Conservation (phyloP, 805 yeast genomes). For the Ogataea chonburiensis region DNA sequence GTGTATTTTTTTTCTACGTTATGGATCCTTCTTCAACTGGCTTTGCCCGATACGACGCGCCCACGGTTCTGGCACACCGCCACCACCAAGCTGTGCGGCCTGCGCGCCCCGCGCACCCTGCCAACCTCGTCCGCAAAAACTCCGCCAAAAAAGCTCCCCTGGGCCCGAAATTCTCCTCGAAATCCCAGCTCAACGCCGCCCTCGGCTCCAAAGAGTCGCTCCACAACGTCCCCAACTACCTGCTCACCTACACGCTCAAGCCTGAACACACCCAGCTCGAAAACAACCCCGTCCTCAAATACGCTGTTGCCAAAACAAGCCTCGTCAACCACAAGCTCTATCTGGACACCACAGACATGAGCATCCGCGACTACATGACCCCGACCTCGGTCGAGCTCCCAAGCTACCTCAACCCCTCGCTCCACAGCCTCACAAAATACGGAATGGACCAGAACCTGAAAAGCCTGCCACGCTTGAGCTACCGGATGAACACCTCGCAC, state of each 20-base stretch:
- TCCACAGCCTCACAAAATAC: slow-evolving; percentile 11
- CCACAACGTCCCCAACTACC: slow-evolving; percentile 17
- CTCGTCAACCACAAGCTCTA: slow-evolving; percentile 11
- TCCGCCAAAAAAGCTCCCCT: slow-evolving; percentile 2
- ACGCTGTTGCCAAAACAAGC: slow-evolving; percentile 19
- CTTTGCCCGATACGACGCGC: slow-evolving; percentile 2
- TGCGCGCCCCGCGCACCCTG: slow-evolving; percentile 1
- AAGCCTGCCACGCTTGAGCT: slow-evolving; percentile 8
- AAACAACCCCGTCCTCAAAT: slow-evolving; percentile 24
- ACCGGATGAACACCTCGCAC: slow-evolving; percentile 9
- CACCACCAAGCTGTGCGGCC: too few relatives aligned
- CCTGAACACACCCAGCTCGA: slow-evolving; percentile 17
- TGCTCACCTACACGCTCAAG: slow-evolving; percentile 21
- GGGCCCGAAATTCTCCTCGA: slow-evolving; percentile 4
- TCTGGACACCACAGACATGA: slow-evolving; percentile 19
- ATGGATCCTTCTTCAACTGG: slow-evolving; percentile 9
- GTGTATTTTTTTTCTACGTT: too few relatives aligned
- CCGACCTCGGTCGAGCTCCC: slow-evolving; percentile 8
- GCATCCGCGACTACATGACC: slow-evolving; percentile 13
- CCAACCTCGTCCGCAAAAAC: slow-evolving; percentile 7
- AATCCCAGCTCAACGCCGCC: slow-evolving; percentile 14
- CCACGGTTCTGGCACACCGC: slow-evolving; percentile 4
- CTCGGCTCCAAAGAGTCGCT: slow-evolving; percentile 17
- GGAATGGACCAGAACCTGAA: slow-evolving; percentile 15
- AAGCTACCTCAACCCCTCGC: slow-evolving; percentile 11